phyloP scores from a whole-genome alignment of 129 eudicot species.

The Helichrysum umbraculigerum region DNA sequence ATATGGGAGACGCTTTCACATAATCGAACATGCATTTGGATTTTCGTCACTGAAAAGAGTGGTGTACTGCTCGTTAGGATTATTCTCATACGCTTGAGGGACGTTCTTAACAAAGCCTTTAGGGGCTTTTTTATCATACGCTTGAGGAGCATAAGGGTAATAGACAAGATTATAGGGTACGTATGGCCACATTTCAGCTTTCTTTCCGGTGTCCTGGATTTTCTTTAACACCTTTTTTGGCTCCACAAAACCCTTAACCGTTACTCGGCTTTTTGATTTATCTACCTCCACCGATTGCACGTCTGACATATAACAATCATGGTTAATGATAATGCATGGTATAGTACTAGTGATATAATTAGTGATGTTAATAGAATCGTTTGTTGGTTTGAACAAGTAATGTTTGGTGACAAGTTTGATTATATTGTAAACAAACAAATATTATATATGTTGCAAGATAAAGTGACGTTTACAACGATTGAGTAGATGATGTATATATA shows the following conservation, averaged over 20 bases:
- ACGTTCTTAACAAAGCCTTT: slow-evolving; percentile 60
- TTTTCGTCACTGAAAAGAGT: slow-evolving; percentile 68
- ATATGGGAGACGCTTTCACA: slow-evolving; percentile 34
- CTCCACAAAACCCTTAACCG: slow-evolving; percentile 63
- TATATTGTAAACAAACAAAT: neutral
- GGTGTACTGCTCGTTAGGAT: slow-evolving; percentile 36
- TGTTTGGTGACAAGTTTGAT: neutral
- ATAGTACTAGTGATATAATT: too few species aligned
- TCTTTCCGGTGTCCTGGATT: slow-evolving; percentile 61
- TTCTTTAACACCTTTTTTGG: slow-evolving; percentile 61
- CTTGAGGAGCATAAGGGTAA: slow-evolving; percentile 61
- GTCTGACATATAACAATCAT: slow-evolving; percentile 35
- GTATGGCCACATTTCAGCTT: slow-evolving; percentile 85
- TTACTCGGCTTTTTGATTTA: slow-evolving; percentile 59
- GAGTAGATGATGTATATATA: too few species aligned
- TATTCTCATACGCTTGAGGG: slow-evolving; percentile 44
- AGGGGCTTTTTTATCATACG: slow-evolving; percentile 80
- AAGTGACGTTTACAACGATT: too few species aligned
- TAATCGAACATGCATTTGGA: slow-evolving; percentile 70
- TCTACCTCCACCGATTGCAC: slow-evolving; percentile 60
- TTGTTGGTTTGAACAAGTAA: neutral
- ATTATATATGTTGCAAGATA: neutral
- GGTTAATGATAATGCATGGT: too few species aligned
- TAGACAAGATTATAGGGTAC: slow-evolving; percentile 55
- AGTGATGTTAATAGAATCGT: too few species aligned